Base-by-base conservation (phyloP, 495 filamentous ascomycete genomes). In the Diplogelasinospora grovesii region DNA sequence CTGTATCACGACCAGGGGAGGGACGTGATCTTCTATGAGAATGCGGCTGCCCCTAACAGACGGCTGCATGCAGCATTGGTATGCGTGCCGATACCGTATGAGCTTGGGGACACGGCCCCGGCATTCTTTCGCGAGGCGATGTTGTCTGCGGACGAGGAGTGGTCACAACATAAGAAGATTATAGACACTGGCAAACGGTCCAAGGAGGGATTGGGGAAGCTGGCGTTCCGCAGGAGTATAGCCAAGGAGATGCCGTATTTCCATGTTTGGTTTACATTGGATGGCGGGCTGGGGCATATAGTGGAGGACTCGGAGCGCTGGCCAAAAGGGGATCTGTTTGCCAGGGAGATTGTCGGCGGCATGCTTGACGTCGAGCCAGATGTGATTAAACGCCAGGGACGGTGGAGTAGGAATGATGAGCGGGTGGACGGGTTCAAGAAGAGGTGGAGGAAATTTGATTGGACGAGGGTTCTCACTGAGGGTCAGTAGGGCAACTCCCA, bases 201-300 rank as follows among this genome's bases (percentile, higher is more conserved):
- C 10, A 72, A 79, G 36, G 79, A 79, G 36, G 81, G 86, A 1
- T 53, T 86, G 24, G 93, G 93, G 0, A 83, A 85, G 57, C 56
- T 69, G 42, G 89, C 92, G 30, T 97, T 98, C 63, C 76, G 92
- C 3, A 71, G 80, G 32, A 81, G 76, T 2, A 63, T 98, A 22
- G 86, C 82, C 18, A 96, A 94, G 68, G 92, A 98, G 66, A 94
- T 95, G 89, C 92, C 92, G 18, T 98, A 98, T 58, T 97, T 98
- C 61, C 92, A 98, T 49, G 89, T 88, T 11, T 98, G 89, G 89
- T 96, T 97, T 56, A 76, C 79, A 44, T 62, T 98, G 5, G 87
- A 97, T 56, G 93, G 93, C 4, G 92, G 92, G 2, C 56, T 98
- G 39, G 92, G 88, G 0, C 92, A 98, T 56, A 73, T 98, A 21